Percentiles rank a stretch among this genome's conserved stretches.
Conservation (phyloP, 306 rosid species). For the Vicia villosa region DNA sequence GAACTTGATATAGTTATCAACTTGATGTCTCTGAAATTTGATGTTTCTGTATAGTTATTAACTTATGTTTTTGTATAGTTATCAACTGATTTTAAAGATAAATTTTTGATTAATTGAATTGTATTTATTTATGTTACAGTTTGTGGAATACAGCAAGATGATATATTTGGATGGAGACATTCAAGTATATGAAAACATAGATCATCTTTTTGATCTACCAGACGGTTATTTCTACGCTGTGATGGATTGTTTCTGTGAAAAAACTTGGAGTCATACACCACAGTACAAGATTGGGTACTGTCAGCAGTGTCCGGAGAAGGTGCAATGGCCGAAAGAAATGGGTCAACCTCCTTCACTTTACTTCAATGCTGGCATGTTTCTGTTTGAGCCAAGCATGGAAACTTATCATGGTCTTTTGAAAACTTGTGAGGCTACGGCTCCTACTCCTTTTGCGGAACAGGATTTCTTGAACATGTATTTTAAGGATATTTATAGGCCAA, state of each 20-base stretch:
- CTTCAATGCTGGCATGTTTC: slow-evolving; percentile 88
- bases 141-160: slow-evolving; percentile 72
- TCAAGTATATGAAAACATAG: slow-evolving; percentile 67
- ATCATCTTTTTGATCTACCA: slow-evolving; percentile 62
- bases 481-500: slow-evolving; percentile 53
- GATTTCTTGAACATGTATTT: slow-evolving; percentile 78
- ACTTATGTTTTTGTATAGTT: too few species aligned
- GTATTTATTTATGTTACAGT: slow-evolving; percentile 45
- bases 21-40: too few species aligned
- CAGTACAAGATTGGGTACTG: slow-evolving; percentile 72
- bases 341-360: slow-evolving; percentile 67
- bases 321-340: slow-evolving; percentile 56
- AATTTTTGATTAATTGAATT: neutral
- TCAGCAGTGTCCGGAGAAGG: slow-evolving; percentile 71
- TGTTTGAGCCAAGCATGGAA: slow-evolving; percentile 57
- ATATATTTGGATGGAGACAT: slow-evolving; percentile 82
- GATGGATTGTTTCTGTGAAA: slow-evolving; percentile 89
- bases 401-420: slow-evolving; percentile 52
- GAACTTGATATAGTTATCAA: too few species aligned
- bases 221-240: slow-evolving; percentile 63
- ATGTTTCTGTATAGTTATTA: too few species aligned
- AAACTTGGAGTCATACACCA: slow-evolving; percentile 72
- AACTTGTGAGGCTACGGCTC: slow-evolving; percentile 46
- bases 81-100: too few species aligned
- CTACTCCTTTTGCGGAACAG: slow-evolving; percentile 81